Percentiles rank a stretch among this genome's conserved stretches.
phyloP scores from a whole-genome alignment of 169 alveolate genomes.

The Amoebophrya sp. region DNA sequence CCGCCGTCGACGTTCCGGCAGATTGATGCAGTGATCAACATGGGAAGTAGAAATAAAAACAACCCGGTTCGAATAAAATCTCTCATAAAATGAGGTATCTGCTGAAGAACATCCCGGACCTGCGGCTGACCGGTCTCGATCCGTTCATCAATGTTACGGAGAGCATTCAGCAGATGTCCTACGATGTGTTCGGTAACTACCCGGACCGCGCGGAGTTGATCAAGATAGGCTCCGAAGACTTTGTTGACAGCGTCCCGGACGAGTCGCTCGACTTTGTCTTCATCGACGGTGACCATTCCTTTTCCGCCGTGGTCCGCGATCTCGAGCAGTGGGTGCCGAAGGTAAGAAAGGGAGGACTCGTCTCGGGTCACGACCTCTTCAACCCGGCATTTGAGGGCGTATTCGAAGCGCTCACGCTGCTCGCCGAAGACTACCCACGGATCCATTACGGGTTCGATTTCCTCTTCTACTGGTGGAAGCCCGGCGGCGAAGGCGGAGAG shows the following conservation, averaged over 20 bases:
- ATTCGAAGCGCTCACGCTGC: background rate
- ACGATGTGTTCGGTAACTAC: background rate
- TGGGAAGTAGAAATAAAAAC: too few species aligned
- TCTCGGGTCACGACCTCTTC: background rate
- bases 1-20: too few species aligned
- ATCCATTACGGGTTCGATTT: background rate
- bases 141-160: conserved; percentile 11
- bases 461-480: conserved; percentile 18
- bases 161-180: background rate
- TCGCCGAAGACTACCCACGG: background rate
- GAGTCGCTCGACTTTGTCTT: background rate
- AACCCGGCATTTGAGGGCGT: background rate
- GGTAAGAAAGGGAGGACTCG: background rate
- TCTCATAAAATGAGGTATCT: background rate
- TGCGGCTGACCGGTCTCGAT: background rate
- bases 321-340: conserved; percentile 5
- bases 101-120: background rate
- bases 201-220: background rate
- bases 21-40: too few species aligned
- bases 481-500: too few species aligned
- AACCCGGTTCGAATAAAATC: too few species aligned
- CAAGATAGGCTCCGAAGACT: background rate
- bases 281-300: conserved; percentile 15
- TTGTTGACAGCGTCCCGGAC: background rate
- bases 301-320: background rate